These are phyloP conservation scores for Pestalotiopsis sp. DNA, from an alignment of 2,329 filamentous ascomycete genomes.

Conservation along the genomic window DNA sequence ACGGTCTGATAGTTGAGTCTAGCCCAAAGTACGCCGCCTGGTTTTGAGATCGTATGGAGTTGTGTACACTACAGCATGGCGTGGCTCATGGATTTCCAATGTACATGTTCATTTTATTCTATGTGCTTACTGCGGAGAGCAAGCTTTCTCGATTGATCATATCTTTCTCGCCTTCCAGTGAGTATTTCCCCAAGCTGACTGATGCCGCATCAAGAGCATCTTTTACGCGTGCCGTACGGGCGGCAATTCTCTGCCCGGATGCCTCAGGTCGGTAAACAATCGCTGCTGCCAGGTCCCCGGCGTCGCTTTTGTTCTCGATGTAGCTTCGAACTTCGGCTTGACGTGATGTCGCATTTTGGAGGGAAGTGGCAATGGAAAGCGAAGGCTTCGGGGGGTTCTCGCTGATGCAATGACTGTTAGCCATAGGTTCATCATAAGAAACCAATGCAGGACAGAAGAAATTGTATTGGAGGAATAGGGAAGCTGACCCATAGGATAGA, in stretches of 20 bases:
- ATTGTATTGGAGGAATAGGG: background rate
- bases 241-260: background rate
- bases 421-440: background rate
- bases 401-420: background rate
- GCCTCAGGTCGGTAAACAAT: background rate
- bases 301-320: background rate
- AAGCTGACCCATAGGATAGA: background rate
- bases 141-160: no score
- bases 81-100: no score
- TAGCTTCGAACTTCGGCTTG: background rate
- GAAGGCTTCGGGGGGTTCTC: background rate
- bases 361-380: background rate
- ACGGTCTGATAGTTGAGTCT: no score
- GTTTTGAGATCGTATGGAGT: no score
- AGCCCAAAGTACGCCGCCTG: no score
- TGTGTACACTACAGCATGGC: no score
- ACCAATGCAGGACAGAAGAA: no score
- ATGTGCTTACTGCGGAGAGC: no score
- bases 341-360: background rate
- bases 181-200: background rate
- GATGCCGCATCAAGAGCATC: background rate
- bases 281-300: background rate
- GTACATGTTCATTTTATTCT: no score
- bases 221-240: background rate
- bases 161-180: no score